A percentile compares a stretch with the other conserved stretches of the same genome.
These are phyloP conservation scores for Uncinocarpus reesii DNA, from an alignment of 2,329 filamentous ascomycete genomes.

Conservation along the genomic window DNA sequence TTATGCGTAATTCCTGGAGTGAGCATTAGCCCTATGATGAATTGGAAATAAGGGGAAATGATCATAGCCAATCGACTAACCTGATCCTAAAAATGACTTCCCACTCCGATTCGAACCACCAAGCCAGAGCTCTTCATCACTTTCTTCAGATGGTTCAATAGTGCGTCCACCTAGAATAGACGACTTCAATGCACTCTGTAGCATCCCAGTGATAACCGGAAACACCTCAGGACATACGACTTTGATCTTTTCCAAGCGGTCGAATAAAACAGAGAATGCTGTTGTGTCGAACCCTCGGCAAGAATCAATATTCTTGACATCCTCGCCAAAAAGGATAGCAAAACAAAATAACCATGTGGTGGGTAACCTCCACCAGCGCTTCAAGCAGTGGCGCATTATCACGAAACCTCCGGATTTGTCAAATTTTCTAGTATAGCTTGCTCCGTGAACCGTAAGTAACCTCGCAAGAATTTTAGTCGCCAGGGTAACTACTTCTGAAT, in stretches of 20 bases:
- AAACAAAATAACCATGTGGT: conserved; percentile 81
- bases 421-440: conserved; percentile 75
- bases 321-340: conserved; percentile 74
- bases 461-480: conserved; percentile 75
- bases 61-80: neutral
- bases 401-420: conserved; percentile 79
- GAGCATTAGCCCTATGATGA: neutral
- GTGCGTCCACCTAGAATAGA: conserved; percentile 54
- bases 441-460: conserved; percentile 70
- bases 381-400: conserved; percentile 72
- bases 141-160: conserved; percentile 12
- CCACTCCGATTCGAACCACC: neutral
- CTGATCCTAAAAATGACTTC: neutral
- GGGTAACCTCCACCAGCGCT: conserved; percentile 78
- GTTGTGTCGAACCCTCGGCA: conserved; percentile 63
- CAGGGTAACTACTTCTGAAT: conserved; percentile 70
- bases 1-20: neutral
- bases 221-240: conserved; percentile 69
- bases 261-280: conserved; percentile 63
- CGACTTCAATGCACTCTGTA: conserved; percentile 67
- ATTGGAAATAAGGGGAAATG: too few species aligned
- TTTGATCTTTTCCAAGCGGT: conserved; percentile 46
- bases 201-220: conserved; percentile 71
- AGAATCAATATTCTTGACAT: conserved; percentile 64
- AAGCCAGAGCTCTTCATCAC: conserved; percentile 11